Evolutionary conservation across 208 protist species (phyloP).

Genomic region (Leishmania mexicana): DNA sequence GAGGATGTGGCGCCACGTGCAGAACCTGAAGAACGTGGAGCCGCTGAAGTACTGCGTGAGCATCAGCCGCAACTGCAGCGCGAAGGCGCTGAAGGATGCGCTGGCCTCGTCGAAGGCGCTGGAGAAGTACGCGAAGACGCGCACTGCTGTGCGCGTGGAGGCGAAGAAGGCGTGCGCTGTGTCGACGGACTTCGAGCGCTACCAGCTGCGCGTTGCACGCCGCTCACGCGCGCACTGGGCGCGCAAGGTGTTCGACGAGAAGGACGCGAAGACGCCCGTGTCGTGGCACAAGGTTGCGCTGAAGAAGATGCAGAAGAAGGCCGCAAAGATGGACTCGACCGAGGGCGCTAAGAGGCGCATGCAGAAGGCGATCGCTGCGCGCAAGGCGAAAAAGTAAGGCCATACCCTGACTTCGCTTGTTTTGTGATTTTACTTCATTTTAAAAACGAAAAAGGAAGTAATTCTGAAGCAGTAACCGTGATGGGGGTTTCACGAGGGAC

Average conservation of each 20-base stretch:
- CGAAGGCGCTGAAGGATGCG: slow-evolving; percentile 77
- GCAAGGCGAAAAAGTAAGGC: slow-evolving; percentile 56
- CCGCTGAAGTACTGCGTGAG: slow-evolving; percentile 76
- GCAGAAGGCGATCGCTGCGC: slow-evolving; percentile 83
- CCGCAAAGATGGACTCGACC: slow-evolving; percentile 80
- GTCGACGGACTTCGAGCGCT: slow-evolving; percentile 92
- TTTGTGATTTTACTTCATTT: slow-evolving; percentile 8
- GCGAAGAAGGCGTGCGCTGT: slow-evolving; percentile 85
- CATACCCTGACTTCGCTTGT: slow-evolving; percentile 13
- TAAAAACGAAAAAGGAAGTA: not conserved
- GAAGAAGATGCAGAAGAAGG: slow-evolving; percentile 88
- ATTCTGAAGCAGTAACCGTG: not conserved
- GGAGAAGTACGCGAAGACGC: slow-evolving; percentile 87
- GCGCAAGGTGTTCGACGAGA: slow-evolving; percentile 91
- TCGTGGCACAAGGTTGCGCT: slow-evolving; percentile 90
- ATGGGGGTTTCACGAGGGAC: not conserved
- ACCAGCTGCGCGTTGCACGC: slow-evolving; percentile 91
- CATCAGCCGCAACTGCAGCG: slow-evolving; percentile 72
- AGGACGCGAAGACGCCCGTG: slow-evolving; percentile 87
- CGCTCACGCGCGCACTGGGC: slow-evolving; percentile 91
- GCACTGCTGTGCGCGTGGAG: slow-evolving; percentile 69
- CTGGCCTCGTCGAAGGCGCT: slow-evolving; percentile 73
- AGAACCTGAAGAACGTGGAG: slow-evolving; percentile 90
- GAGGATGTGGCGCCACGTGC: slow-evolving; percentile 92
- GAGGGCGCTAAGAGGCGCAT: slow-evolving; percentile 86